A percentile compares a stretch with the other conserved stretches of the same genome.
These are phyloP conservation scores for Acrocalymma vagum DNA, from an alignment of 2,329 filamentous ascomycete genomes.

Conservation along the genomic window DNA sequence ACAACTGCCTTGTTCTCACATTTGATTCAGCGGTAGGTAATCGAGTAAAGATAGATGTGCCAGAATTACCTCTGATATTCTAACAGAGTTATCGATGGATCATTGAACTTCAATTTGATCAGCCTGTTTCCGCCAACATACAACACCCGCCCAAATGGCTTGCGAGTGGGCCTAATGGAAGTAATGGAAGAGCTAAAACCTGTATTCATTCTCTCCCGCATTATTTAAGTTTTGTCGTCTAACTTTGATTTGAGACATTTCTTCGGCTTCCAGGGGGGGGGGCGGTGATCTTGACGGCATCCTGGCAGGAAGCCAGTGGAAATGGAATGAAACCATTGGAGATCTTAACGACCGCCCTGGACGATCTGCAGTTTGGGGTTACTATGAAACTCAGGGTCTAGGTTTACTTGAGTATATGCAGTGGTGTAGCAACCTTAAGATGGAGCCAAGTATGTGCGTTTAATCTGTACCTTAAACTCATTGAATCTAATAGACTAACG, in stretches of 20 bases:
- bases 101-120: slow-evolving; percentile 59
- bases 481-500: neutral
- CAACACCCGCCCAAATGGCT: slow-evolving; percentile 57
- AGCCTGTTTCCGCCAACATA: slow-evolving; percentile 61
- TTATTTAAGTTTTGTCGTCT: neutral
- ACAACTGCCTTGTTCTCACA: slow-evolving; percentile 59
- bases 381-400: slow-evolving; percentile 47
- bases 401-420: slow-evolving; percentile 53
- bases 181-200: slow-evolving; percentile 46
- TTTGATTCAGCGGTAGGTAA: slow-evolving; percentile 49
- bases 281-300: slow-evolving; percentile 57
- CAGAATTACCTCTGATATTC: too few species aligned
- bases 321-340: slow-evolving; percentile 60
- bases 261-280: slow-evolving; percentile 57
- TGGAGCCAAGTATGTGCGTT: slow-evolving; percentile 37
- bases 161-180: slow-evolving; percentile 57
- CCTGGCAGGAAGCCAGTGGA: slow-evolving; percentile 49
- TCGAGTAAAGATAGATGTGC: too few species aligned
- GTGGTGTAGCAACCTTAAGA: slow-evolving; percentile 50
- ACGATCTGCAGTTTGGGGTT: slow-evolving; percentile 48
- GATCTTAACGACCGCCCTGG: slow-evolving; percentile 54
- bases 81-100: slow-evolving; percentile 45
- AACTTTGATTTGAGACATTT: slow-evolving; percentile 27
- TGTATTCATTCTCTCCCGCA: slow-evolving; percentile 52
- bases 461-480: neutral